Conservation (phyloP, 495 filamentous ascomycete species). For the Penicillium turbatum region DNA sequence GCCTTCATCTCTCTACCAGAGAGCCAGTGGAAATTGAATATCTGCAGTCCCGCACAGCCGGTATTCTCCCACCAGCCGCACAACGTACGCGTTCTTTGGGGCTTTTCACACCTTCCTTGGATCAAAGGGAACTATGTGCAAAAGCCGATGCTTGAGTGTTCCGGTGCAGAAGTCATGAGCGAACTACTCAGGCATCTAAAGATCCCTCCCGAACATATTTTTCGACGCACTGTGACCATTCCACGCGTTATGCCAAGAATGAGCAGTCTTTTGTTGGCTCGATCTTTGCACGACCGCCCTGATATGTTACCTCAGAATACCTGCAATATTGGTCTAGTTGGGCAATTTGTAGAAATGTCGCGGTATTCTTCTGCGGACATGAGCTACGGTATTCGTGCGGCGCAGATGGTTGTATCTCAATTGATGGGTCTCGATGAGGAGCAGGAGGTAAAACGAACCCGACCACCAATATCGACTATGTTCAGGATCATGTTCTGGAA, state of each 20-base stretch:
- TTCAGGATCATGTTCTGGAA: no score
- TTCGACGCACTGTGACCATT: conserved; percentile 19
- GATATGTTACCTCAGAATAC: conserved; percentile 27
- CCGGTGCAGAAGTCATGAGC: conserved; percentile 35
- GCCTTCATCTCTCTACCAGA: conserved; percentile 26
- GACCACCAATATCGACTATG: no score
- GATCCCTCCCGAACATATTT: conserved; percentile 14
- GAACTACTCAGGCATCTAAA: conserved; percentile 35
- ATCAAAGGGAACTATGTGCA: conserved; percentile 30
- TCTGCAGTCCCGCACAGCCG: conserved; percentile 30
- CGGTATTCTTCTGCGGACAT: conserved; percentile 37
- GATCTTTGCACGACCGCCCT: conserved; percentile 30
- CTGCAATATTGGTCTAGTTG: conserved; percentile 37
- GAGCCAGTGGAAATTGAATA: conserved; percentile 32
- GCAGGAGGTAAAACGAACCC: no score
- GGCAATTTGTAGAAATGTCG: conserved; percentile 42
- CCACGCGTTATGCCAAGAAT: conserved; percentile 35
- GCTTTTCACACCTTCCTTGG: conserved; percentile 31
- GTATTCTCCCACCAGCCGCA: conserved; percentile 30
- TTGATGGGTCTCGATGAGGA: no score
- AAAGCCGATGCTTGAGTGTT: conserved; percentile 37
- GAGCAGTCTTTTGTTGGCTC: conserved; percentile 31
- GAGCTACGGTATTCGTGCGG: conserved; percentile 41
- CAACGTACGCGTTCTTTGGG: conserved; percentile 32
- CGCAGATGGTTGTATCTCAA: conserved; percentile 19